Conservation (phyloP, 768 basidiomycete species). For the Pluteus cervinus region DNA sequence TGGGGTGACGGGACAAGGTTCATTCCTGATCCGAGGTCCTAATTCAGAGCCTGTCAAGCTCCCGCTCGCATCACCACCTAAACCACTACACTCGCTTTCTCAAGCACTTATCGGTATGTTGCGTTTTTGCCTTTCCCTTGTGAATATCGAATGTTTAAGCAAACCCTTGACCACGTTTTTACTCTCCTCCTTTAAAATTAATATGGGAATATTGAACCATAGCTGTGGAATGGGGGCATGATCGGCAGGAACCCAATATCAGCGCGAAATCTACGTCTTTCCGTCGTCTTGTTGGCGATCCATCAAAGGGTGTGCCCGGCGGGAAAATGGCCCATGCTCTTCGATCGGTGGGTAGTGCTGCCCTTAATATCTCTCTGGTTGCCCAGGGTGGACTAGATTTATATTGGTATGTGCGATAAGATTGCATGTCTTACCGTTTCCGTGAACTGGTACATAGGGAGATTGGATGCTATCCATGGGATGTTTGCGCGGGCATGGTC, state of each 20-base stretch:
- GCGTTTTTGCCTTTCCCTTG: neutral
- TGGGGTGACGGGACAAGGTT: slow-evolving; percentile 73
- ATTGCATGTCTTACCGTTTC: neutral
- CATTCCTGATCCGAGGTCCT: slow-evolving; percentile 56
- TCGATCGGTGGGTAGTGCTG: slow-evolving; percentile 78
- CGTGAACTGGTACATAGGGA: slow-evolving; percentile 45
- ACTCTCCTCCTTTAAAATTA: too few species aligned
- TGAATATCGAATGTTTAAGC: neutral
- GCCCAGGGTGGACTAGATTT: slow-evolving; percentile 86
- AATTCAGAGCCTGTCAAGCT: slow-evolving; percentile 43
- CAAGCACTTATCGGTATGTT: slow-evolving; percentile 62
- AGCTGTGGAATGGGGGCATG: slow-evolving; percentile 89
- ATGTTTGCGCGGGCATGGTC: slow-evolving; percentile 87
- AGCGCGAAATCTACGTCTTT: slow-evolving; percentile 61
- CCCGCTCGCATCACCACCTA: slow-evolving; percentile 55
- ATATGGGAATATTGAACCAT: too few species aligned
- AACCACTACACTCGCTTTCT: slow-evolving; percentile 60
- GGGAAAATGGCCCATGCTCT: slow-evolving; percentile 86
- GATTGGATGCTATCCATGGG: slow-evolving; percentile 81
- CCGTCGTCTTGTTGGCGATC: slow-evolving; percentile 68
- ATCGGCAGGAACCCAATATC: slow-evolving; percentile 51
- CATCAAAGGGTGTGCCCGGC: slow-evolving; percentile 50
- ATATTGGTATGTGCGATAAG: slow-evolving; percentile 59
- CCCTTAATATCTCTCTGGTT: slow-evolving; percentile 76
- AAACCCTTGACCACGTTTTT: slow-evolving; percentile 4